A percentile compares a stretch with the other conserved stretches of the same genome.
These are phyloP conservation scores for Calonectria naviculata DNA, from an alignment of 2,329 filamentous ascomycete species.

Conservation along the genomic window DNA sequence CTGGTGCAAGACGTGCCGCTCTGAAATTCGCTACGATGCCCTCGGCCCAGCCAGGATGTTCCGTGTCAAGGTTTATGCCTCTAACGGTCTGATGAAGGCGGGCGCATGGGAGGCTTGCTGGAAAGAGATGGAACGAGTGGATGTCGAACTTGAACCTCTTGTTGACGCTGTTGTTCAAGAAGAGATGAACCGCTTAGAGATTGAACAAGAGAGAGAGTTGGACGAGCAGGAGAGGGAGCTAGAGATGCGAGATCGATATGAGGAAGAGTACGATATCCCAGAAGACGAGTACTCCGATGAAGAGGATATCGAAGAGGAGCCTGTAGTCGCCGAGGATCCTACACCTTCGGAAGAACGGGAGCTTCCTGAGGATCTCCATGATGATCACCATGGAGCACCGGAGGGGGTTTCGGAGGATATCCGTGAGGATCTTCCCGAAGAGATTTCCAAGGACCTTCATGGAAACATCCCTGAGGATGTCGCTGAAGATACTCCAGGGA, in stretches of 20 bases:
- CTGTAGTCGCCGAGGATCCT: neutral
- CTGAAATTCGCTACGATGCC: constrained; percentile 65
- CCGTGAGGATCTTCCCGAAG: neutral
- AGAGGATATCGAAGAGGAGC: constrained; percentile 10
- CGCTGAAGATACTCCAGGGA: constrained; percentile 15
- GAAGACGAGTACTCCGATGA: constrained; percentile 22
- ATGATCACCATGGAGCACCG: constrained; percentile 1
- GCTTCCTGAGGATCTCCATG: constrained; percentile 15
- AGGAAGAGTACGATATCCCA: constrained; percentile 29
- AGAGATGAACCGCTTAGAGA: constrained; percentile 68
- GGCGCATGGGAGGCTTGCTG: constrained; percentile 94
- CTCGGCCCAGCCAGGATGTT: constrained; percentile 70
- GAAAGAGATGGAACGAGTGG: constrained; percentile 98
- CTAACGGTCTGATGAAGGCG: constrained; percentile 92
- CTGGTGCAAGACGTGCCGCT: constrained; percentile 68
- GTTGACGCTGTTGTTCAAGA: constrained; percentile 69
- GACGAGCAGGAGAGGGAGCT: constrained; percentile 39
- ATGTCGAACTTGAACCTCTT: constrained; percentile 88
- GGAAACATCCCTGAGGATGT: neutral
- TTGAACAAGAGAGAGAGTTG: constrained; percentile 55
- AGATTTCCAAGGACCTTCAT: constrained; percentile 6
- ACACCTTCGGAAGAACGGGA: neutral
- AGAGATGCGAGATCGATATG: constrained; percentile 44
- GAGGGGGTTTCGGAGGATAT: neutral
- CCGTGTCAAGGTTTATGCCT: constrained; percentile 90